These are phyloP conservation scores for Yamadazyma insecticola DNA, from an alignment of 805 yeast species.

Conservation along the genomic window DNA sequence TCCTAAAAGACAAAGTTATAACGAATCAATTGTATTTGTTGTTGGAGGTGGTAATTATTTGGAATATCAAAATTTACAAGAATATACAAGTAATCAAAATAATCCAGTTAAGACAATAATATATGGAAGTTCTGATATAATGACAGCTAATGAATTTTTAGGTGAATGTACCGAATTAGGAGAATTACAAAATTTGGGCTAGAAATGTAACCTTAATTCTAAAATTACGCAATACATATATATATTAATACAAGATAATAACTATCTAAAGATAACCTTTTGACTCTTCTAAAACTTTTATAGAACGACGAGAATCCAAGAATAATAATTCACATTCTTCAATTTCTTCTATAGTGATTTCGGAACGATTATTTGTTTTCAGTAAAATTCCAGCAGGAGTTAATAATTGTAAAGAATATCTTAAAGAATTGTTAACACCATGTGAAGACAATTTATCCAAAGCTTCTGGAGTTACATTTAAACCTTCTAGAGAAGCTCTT, in stretches of 20 bases:
- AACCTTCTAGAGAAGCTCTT: constrained; percentile 73
- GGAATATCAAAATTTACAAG: constrained; percentile 91
- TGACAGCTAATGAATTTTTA: constrained; percentile 66
- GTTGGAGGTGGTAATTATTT: constrained; percentile 96
- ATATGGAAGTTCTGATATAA: constrained; percentile 81
- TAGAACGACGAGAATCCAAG: constrained; percentile 78
- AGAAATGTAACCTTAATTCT: neutral
- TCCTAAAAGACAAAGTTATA: constrained; percentile 77
- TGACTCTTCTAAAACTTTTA: constrained; percentile 56
- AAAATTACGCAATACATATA: neutral
- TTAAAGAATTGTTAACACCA: constrained; percentile 75
- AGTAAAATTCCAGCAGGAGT: constrained; percentile 88
- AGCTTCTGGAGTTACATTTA: constrained; percentile 64
- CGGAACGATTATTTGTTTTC: constrained; percentile 64
- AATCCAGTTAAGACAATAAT: constrained; percentile 52
- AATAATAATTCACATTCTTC: constrained; percentile 81
- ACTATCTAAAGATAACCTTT: constrained; percentile 31
- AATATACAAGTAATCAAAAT: constrained; percentile 56
- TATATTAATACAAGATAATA: neutral
- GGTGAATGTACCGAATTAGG: constrained; percentile 57
- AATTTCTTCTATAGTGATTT: constrained; percentile 64
- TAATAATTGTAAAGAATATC: constrained; percentile 87
- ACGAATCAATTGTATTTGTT: constrained; percentile 81
- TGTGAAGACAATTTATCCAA: constrained; percentile 66
- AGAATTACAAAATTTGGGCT: constrained; percentile 3